Evolutionary conservation across 257 asterid genomes (phyloP).

Genomic region (Petunia axillaris): DNA sequence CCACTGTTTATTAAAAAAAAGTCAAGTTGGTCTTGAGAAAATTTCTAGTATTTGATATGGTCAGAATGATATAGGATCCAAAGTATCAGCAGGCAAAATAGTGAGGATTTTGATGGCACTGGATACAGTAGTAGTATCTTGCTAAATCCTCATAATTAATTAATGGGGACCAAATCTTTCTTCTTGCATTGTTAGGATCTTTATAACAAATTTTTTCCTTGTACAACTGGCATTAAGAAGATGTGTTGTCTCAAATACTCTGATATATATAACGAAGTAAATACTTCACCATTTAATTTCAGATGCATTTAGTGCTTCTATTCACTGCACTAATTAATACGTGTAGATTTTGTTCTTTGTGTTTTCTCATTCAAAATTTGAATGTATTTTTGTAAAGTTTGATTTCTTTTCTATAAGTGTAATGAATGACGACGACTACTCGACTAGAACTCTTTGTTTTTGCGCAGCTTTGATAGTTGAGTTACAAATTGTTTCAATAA

Average conservation of each 20-base stretch:
- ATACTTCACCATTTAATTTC: background rate
- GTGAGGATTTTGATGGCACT: slow-evolving; percentile 20
- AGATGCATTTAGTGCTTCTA: background rate
- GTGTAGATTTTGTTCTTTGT: background rate
- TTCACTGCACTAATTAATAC: background rate
- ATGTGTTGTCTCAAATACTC: background rate
- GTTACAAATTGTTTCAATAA: too few species aligned
- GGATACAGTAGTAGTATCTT: background rate
- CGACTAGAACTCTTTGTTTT: background rate
- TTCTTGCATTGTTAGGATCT: background rate
- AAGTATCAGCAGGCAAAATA: slow-evolving; percentile 15
- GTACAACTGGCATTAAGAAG: background rate
- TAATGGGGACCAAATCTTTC: slow-evolving; percentile 17
- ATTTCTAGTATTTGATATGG: background rate
- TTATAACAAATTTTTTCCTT: slow-evolving; percentile 11
- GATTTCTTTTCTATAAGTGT: background rate
- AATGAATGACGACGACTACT: too few species aligned
- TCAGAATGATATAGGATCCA: slow-evolving; percentile 11
- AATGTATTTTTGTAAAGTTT: background rate
- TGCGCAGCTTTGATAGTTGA: background rate
- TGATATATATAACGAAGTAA: background rate
- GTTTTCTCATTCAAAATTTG: background rate
- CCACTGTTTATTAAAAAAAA: background rate
- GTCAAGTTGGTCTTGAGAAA: background rate
- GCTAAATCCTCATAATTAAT: slow-evolving; percentile 5